Evolutionary conservation across 495 filamentous ascomycete genomes (phyloP).

Genomic region (Bombardia bombarda): DNA sequence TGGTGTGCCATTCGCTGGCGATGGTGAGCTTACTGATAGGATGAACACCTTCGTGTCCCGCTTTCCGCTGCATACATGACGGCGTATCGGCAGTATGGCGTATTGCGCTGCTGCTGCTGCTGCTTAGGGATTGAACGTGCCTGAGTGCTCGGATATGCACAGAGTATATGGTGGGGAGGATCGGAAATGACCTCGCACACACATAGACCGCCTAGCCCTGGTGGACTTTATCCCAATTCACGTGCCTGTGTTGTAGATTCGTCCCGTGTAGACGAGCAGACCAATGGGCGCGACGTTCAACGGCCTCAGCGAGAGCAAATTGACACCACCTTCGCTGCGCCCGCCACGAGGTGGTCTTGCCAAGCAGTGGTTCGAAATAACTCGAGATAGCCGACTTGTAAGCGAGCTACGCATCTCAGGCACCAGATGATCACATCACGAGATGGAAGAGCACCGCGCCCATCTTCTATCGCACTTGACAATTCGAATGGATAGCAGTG

Average conservation of each 20-base stretch:
- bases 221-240: too few species aligned
- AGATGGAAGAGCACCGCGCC: too few species aligned
- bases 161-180: background rate
- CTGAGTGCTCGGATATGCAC: background rate
- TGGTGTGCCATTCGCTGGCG: constrained; percentile 8
- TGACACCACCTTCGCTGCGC: constrained; percentile 15
- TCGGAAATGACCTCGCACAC: too few species aligned
- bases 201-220: too few species aligned
- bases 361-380: background rate
- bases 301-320: constrained; percentile 9
- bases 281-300: constrained; percentile 8
- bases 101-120: too few species aligned
- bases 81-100: constrained; percentile 8
- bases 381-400: background rate
- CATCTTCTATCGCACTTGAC: too few species aligned
- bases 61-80: constrained; percentile 5
- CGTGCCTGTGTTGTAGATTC: too few species aligned
- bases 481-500: too few species aligned
- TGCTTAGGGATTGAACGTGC: background rate
- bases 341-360: constrained; percentile 2
- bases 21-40: constrained; percentile 11
- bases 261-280: background rate
- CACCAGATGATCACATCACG: too few species aligned
- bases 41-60: constrained; percentile 12
- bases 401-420: constrained; percentile 1